A percentile compares a stretch with the other conserved stretches of the same genome.
Conservation (phyloP, 169 alveolate species). For the Plasmodium coatneyi region DNA sequence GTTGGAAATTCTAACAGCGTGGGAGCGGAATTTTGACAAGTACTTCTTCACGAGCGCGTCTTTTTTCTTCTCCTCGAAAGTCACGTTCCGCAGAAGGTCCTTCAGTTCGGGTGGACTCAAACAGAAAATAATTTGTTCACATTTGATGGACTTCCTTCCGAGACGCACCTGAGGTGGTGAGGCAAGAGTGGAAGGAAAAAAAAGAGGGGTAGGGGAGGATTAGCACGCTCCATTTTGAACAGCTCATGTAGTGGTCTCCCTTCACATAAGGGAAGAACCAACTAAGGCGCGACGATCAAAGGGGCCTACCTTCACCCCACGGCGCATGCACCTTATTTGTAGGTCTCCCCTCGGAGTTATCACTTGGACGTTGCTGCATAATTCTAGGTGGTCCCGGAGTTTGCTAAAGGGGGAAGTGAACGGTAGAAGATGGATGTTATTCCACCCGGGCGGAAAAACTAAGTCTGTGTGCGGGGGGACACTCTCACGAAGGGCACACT, state of each 20-base stretch:
- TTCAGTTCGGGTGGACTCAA: constrained; percentile 40
- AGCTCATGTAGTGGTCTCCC: not conserved
- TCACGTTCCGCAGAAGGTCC: constrained; percentile 3
- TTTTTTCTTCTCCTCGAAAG: constrained; percentile 6
- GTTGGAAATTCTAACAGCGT: constrained; percentile 35
- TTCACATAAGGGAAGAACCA: not conserved
- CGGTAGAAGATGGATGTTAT: not conserved
- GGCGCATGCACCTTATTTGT: not conserved
- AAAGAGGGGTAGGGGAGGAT: not conserved
- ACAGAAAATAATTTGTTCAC: constrained; percentile 19
- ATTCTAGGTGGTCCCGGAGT: constrained; percentile 29
- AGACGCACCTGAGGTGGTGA: constrained; percentile 9
- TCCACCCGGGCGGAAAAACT: not conserved
- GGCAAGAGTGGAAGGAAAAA: not conserved
- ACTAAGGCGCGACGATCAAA: not conserved
- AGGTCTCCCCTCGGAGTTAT: not conserved
- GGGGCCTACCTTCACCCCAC: constrained; percentile 15
- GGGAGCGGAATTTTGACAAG: constrained; percentile 7
- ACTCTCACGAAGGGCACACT: not conserved
- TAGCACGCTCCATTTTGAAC: not conserved
- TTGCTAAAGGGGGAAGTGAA: not conserved
- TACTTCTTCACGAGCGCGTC: constrained; percentile 1
- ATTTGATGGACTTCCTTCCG: constrained; percentile 28
- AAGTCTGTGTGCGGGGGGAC: not conserved
- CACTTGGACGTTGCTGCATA: not conserved